phyloP scores from a whole-genome alignment of 306 rosid species.

The Trifolium fragiferum region DNA sequence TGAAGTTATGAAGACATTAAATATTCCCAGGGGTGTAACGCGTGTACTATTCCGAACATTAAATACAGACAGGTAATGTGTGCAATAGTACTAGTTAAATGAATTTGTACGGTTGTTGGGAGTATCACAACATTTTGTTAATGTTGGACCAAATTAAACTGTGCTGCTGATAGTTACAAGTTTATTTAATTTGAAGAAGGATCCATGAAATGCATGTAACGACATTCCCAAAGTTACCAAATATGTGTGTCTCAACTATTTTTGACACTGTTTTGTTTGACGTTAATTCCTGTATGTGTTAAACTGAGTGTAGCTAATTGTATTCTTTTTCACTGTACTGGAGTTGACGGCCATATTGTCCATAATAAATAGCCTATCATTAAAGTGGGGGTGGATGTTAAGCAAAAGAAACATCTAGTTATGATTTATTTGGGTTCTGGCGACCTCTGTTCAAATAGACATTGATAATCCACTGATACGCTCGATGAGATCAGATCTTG shows the following conservation, averaged over 20 bases:
- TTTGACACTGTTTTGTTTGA: neutral
- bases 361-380: conserved; percentile 1
- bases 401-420: conserved; percentile 22
- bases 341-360: neutral
- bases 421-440: conserved; percentile 2
- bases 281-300: neutral
- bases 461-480: neutral
- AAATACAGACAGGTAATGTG: conserved; percentile 73
- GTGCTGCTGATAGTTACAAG: neutral
- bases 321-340: neutral
- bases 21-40: conserved; percentile 73
- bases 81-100: neutral
- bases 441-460: neutral
- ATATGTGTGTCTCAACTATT: neutral
- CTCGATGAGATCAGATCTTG: conserved; percentile 26
- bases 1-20: conserved; percentile 75
- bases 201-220: neutral
- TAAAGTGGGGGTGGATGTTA: conserved; percentile 3
- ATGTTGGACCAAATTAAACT: neutral
- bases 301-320: conserved; percentile 1
- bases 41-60: conserved; percentile 85
- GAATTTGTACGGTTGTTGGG: conserved; percentile 4
- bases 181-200: conserved; percentile 12
- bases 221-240: neutral
- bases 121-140: conserved; percentile 21